Evolutionary conservation across 371 early-diverging fungal genomes (phyloP).

Genomic region (Saksenaea oblongispora): DNA sequence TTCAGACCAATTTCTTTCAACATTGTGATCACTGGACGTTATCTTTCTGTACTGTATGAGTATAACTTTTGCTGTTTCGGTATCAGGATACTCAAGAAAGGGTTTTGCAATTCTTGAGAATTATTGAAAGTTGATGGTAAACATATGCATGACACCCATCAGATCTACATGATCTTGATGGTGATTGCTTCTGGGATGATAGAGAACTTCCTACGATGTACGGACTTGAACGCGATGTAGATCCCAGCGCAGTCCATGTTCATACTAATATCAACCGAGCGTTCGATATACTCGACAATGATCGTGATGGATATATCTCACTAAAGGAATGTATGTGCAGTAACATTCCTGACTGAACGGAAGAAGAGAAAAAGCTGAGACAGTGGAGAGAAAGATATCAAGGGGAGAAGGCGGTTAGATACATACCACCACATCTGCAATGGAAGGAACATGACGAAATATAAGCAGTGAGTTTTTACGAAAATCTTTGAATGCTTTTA

Average conservation of each 20-base stretch:
- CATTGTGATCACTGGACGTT: not conserved
- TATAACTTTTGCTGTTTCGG: not conserved
- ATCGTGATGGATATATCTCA: slow-evolving; percentile 34
- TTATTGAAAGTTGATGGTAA: slow-evolving; percentile 9
- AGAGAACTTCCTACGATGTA: slow-evolving; percentile 33
- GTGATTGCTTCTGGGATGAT: slow-evolving; percentile 39
- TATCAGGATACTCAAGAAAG: not conserved
- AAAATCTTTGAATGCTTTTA: too few relatives aligned
- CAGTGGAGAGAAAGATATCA: slow-evolving; percentile 21
- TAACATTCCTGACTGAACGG: slow-evolving; percentile 25
- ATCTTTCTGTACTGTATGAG: not conserved
- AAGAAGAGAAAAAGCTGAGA: slow-evolving; percentile 16
- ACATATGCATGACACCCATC: slow-evolving; percentile 38
- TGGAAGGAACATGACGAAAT: slow-evolving; percentile 5
- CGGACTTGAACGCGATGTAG: slow-evolving; percentile 34
- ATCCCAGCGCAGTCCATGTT: slow-evolving; percentile 39
- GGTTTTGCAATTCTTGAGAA: slow-evolving; percentile 20
- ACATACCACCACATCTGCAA: not conserved
- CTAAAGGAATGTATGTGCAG: slow-evolving; percentile 30
- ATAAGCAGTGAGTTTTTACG: too few relatives aligned
- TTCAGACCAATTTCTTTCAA: too few relatives aligned
- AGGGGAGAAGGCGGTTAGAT: not conserved
- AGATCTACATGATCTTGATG: slow-evolving; percentile 45
- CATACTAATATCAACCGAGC: slow-evolving; percentile 38
- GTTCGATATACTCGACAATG: slow-evolving; percentile 38